Evolutionary conservation across 2,329 filamentous ascomycete genomes (phyloP), one percentile per base, ranked within the genome.

Genomic region (Apiospora koreana): DNA sequence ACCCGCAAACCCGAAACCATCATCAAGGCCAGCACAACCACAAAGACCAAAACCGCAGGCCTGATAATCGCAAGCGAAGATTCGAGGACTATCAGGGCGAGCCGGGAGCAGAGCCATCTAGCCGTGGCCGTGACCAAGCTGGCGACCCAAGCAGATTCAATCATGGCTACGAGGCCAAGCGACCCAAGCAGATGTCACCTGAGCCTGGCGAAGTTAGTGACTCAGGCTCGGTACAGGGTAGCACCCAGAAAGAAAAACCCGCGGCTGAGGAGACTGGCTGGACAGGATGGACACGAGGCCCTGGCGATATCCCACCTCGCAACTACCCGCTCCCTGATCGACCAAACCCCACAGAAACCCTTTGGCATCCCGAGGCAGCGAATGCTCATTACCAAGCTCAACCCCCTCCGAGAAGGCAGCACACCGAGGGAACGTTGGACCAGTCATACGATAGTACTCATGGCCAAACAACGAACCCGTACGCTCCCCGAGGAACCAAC

Each of bases 141-240:
- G 66, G 9, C 16, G 35, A 25, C 43, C 28, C 28, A 21, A 7
- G 31, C 8, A 66, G 18, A 5, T 10, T 31, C 7, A n/a, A 50
- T 21, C 31, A 62, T 25, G 21, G 45, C 12, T 45, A 25, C 9
- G 58, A 50, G 28, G 38, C 54, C 10, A 54, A 69, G 50, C 23
- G 46, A 23, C 46, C 45, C 21, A 66, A 64, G 14, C 70, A 70
- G 66, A 58, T 68, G 38, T 71, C 70, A 16, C 70, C 70, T 41
- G 70, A 71, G 31, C 70, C 70, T 38, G 70, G 70, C 38, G 70
- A 71, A 42, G 66, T 71, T 31, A 71, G 65, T 64, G 70, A 71
- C 43, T 50, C 70, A 25, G 35, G 38, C n/a, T 68, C 65, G 31
- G 41, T 50, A 25, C 16, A 42, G 3, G 38, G 42, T 41, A 35